Evolutionary conservation across 2,329 filamentous ascomycete genomes (phyloP).

Genomic region (Rhynchosporium graminicola): DNA sequence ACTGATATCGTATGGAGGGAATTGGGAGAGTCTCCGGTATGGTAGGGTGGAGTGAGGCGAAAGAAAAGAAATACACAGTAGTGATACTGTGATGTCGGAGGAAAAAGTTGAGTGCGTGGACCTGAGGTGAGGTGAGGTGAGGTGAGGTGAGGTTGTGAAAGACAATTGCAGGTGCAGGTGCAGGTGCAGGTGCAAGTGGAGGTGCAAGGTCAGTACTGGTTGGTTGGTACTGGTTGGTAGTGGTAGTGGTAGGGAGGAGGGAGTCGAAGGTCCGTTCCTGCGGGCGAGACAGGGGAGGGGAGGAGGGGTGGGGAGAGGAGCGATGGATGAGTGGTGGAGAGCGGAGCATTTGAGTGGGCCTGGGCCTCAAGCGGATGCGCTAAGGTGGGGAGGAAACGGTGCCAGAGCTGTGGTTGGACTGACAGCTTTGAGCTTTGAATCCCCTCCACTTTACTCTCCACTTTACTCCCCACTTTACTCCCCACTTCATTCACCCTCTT

Average conservation of each 20-base stretch:
- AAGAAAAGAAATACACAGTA: conserved; percentile 3
- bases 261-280: conserved; percentile 1
- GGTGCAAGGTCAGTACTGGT: not conserved
- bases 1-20: not conserved
- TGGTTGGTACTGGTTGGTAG: not conserved
- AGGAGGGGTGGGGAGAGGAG: not conserved
- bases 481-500: too few species aligned
- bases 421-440: too few species aligned
- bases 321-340: not conserved
- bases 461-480: too few species aligned
- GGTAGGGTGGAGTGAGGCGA: too few species aligned
- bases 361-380: not conserved
- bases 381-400: too few species aligned
- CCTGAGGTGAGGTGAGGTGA: too few species aligned
- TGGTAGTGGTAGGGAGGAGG: not conserved
- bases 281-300: not conserved
- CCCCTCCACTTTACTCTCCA: too few species aligned
- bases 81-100: not conserved
- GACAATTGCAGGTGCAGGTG: not conserved
- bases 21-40: not conserved
- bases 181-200: not conserved
- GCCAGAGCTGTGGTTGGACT: too few species aligned
- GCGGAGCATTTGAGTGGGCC: not conserved
- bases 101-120: not conserved
- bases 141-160: not conserved